A percentile compares a stretch with the other conserved stretches of the same genome.
These are phyloP conservation scores for Ramularia endophylla DNA, from an alignment of 2,329 filamentous ascomycete species.

Conservation along the genomic window DNA sequence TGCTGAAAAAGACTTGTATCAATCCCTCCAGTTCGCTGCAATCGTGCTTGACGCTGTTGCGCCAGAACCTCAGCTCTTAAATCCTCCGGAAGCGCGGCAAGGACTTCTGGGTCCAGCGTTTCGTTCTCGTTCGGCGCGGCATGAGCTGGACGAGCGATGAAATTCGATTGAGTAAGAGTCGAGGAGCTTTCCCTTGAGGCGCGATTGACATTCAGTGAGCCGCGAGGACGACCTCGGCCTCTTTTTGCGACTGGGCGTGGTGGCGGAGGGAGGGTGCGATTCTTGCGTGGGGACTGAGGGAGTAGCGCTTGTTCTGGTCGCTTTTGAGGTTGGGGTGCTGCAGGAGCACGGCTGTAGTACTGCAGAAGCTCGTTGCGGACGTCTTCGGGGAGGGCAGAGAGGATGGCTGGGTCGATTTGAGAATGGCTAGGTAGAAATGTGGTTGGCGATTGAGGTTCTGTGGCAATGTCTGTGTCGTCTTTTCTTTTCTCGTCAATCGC, in stretches of 20 bases:
- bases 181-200: conserved; percentile 43
- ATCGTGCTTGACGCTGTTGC: conserved; percentile 60
- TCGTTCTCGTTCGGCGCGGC: conserved; percentile 36
- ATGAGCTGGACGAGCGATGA: conserved; percentile 44
- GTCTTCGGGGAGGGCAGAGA: conserved; percentile 76
- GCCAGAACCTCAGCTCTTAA: conserved; percentile 71
- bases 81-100: conserved; percentile 76
- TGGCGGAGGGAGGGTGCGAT: conserved; percentile 45
- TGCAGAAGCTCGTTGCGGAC: conserved; percentile 77
- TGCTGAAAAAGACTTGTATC: conserved; percentile 28
- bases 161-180: conserved; percentile 67
- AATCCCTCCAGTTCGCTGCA: conserved; percentile 46
- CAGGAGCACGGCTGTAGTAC: conserved; percentile 49
- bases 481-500: conserved; percentile 11
- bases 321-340: conserved; percentile 27
- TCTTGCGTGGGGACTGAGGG: conserved; percentile 51
- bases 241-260: conserved; percentile 62
- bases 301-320: conserved; percentile 31
- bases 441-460: conserved; percentile 23
- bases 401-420: conserved; percentile 78
- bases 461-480: conserved; percentile 17
- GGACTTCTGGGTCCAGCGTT: conserved; percentile 63
- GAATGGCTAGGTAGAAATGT: conserved; percentile 54
- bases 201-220: conserved; percentile 35
- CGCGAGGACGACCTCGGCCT: conserved; percentile 43